Evolutionary conservation across 768 basidiomycete species (phyloP).

Genomic region (Rhizopogon roseolus): DNA sequence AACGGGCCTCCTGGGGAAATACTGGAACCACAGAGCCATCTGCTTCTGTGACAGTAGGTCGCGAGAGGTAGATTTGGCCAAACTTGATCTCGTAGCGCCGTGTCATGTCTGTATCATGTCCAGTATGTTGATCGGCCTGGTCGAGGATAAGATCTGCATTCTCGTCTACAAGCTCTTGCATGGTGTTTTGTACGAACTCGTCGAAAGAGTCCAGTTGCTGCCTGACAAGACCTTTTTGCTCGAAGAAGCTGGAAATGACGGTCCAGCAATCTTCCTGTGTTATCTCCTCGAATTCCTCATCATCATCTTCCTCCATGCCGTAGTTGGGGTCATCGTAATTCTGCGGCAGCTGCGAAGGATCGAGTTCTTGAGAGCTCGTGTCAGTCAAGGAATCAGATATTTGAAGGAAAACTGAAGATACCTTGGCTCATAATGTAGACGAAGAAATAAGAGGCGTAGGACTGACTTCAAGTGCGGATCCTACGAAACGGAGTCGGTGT

Average conservation of each 20-base stretch:
- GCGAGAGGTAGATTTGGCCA: slow-evolving; percentile 94
- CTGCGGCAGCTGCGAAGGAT: slow-evolving; percentile 41
- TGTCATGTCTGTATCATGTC: slow-evolving; percentile 75
- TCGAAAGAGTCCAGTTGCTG: slow-evolving; percentile 98
- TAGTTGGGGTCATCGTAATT: slow-evolving; percentile 58
- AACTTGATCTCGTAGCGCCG: slow-evolving; percentile 97
- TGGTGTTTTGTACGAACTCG: slow-evolving; percentile 98
- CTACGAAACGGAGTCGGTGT: neutral
- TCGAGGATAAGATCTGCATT: slow-evolving; percentile 93
- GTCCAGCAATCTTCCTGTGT: slow-evolving; percentile 94
- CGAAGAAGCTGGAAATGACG: slow-evolving; percentile 94
- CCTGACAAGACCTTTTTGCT: slow-evolving; percentile 94
- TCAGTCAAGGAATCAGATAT: slow-evolving; percentile 26
- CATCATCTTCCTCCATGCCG: slow-evolving; percentile 48
- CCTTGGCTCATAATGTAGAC: slow-evolving; percentile 25
- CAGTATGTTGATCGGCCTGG: slow-evolving; percentile 94
- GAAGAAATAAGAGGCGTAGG: slow-evolving; percentile 2
- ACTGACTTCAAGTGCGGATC: no score
- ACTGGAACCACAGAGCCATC: slow-evolving; percentile 92
- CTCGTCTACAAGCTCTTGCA: slow-evolving; percentile 99
- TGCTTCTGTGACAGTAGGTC: slow-evolving; percentile 91
- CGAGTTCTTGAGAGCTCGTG: slow-evolving; percentile 38
- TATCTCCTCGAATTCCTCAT: slow-evolving; percentile 67
- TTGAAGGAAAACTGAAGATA: slow-evolving; percentile 15
- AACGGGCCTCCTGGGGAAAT: slow-evolving; percentile 93